phyloP scores from a whole-genome alignment of 495 filamentous ascomycete species.

The Aspergillus mulundensis region DNA sequence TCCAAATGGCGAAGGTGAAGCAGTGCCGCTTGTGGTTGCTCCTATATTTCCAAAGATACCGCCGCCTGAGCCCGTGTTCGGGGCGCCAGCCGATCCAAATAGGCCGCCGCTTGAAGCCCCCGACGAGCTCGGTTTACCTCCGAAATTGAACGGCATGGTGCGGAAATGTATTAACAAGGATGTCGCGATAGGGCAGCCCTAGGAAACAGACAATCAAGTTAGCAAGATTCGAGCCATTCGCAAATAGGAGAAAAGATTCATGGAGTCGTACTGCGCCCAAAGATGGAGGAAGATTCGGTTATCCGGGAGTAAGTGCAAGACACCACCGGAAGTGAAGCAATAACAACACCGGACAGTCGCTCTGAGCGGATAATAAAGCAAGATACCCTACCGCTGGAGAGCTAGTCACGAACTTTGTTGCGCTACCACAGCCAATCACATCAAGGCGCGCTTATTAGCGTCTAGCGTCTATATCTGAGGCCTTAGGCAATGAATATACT shows the following conservation, averaged over 20 bases:
- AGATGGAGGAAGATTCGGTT: not conserved
- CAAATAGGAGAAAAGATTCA: not conserved
- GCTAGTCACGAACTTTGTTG: constrained; percentile 3
- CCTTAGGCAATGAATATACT: not conserved
- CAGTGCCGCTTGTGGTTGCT: constrained; percentile 31
- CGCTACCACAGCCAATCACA: constrained; percentile 6
- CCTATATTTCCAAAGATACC: constrained; percentile 45
- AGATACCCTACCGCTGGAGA: not conserved
- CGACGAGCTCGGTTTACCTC: constrained; percentile 23
- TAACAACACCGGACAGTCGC: constrained; percentile 6
- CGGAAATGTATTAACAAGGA: constrained; percentile 19
- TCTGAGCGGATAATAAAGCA: constrained; percentile 1
- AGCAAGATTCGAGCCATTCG: constrained; percentile 3
- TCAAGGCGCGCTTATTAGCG: constrained; percentile 20
- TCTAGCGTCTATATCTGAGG: constrained; percentile 15
- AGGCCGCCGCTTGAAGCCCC: constrained; percentile 32
- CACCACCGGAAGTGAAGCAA: constrained; percentile 3
- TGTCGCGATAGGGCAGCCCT: constrained; percentile 24
- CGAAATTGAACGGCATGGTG: constrained; percentile 37
- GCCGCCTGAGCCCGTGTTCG: constrained; percentile 28
- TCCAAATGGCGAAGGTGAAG: constrained; percentile 35
- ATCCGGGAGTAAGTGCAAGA: not conserved
- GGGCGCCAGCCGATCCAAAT: constrained; percentile 37
- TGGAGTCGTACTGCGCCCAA: constrained; percentile 22
- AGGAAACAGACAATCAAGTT: constrained; percentile 10